Evolutionary conservation across 805 yeast genomes (phyloP), one percentile per base, ranked within the genome.

Genomic region (Metschnikowia amazonensis): DNA sequence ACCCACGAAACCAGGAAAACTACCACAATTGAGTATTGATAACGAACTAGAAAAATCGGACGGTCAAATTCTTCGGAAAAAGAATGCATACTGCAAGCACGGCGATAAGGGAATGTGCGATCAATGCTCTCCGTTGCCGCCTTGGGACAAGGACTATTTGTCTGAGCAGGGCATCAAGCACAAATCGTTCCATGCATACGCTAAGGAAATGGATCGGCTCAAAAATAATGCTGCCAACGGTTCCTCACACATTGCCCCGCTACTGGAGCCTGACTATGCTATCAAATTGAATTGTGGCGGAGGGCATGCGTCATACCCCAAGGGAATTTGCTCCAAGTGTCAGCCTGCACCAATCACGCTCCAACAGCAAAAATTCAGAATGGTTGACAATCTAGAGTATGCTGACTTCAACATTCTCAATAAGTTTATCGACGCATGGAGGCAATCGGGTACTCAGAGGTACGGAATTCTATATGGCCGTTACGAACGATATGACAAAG

Each of bases 311-410:
- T 92, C 96, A 6, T 94, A 96, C 89, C 98, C 99, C 1, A 76
- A 71, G 43, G 97, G 97, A 0, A 89, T 94, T 54, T 92, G 99
- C 60, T 86, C 96, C 13, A 88, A 89, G 64, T 92, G 99, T 66
- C 98, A 92, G 65, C 98, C 99, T 0, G 82, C 96, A 1, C 94
- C 97, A 0, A 88, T 94, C 48, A 90, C 98, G 0, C 72, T 94
- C 50, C 95, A 86, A 64, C 89, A 82, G 64, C 99, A 94, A 63
- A 71, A 75, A 29, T 94, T 87, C 64, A 78, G 99, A 57, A 88
- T 94, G 96, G 97, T 95, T 24, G 99, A 94, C 63, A 98, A 94
- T 67, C 94, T 94, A 25, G 99, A 94, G 63, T 87, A 90, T 63
- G 81, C 88, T 20, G 80, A 80, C 47, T 80, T 89, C 43, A 71